phyloP scores from a whole-genome alignment of 495 filamentous ascomycete species.

The Penicillium fimorum region DNA sequence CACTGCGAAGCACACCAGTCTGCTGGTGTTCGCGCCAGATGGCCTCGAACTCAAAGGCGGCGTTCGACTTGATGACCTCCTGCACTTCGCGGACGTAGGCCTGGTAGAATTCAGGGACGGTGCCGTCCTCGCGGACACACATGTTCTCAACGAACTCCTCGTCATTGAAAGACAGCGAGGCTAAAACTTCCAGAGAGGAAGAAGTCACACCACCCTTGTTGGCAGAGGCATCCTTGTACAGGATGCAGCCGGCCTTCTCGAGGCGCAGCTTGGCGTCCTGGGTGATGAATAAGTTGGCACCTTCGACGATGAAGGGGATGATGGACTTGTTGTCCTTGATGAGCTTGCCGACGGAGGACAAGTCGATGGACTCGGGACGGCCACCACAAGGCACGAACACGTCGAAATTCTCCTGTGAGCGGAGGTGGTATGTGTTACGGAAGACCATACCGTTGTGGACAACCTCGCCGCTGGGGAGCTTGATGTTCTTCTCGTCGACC shows the following conservation, averaged over 20 bases:
- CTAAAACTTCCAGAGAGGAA: constrained; percentile 95
- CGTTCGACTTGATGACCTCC: constrained; percentile 82
- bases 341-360: constrained; percentile 78
- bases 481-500: constrained; percentile 84
- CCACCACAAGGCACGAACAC: constrained; percentile 95
- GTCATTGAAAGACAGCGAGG: constrained; percentile 91
- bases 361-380: constrained; percentile 93
- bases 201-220: constrained; percentile 99
- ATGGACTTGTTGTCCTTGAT: constrained; percentile 78
- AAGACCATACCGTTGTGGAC: constrained; percentile 90
- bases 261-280: constrained; percentile 96
- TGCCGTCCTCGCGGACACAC: constrained; percentile 78
- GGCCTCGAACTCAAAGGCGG: constrained; percentile 90
- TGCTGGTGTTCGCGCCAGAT: constrained; percentile 92
- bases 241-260: constrained; percentile 86
- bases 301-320: constrained; percentile 95
- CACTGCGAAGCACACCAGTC: constrained; percentile 73
- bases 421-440: constrained; percentile 95
- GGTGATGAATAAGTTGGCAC: constrained; percentile 97
- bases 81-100: constrained; percentile 92
- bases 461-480: constrained; percentile 79
- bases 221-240: constrained; percentile 97
- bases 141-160: constrained; percentile 84
- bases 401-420: constrained; percentile 71
- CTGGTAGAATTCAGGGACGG: constrained; percentile 84